Evolutionary conservation across 1,139 yeast species (phyloP), one percentile per base, ranked within the genome.

Genomic region (Diutina mesorugosa): DNA sequence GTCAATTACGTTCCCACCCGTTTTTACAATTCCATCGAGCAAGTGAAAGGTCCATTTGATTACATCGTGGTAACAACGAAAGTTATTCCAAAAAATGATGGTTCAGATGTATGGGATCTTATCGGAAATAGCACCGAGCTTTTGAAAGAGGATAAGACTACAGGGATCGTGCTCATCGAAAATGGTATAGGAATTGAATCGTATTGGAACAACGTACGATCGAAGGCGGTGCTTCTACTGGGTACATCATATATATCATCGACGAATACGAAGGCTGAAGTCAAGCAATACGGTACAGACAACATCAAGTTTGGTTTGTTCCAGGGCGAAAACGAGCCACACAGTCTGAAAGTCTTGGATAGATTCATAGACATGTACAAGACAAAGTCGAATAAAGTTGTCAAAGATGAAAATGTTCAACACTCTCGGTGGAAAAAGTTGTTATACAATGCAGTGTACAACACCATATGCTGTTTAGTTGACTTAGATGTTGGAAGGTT

Each of bases 121-220:
- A 28, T 50, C 6, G 16, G 7, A 4, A 21, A 30, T 2, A 26
- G 18, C 12, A 28, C 53, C 10, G 21, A n/a, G 6, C 18, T 50
- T 7, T 32, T 30, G 12, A 50, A 50, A 16, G 18, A 16, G 4
- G 53, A 50, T 6, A 28, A 28, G 5, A 58, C 59, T 28, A 77
- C 89, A 4, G 74, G 79, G 3, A 79, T 88, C 58, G 81, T 86
- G 2, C 74, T 87, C 59, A 67, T 86, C 55, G 93, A 87, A 68
- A 87, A 87, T 64, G 95, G 95, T 3, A 73, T 85, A 58, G 90
- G 84, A 47, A 85, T 86, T 59, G 95, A 88, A 65, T 71, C 18
- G 3, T 30, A 50, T n/a, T 50, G 53, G 53, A 30, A 32, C n/a
- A 28, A n/a, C 4, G 10, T 50, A 4, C 26, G 26, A 9, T 16